phyloP scores from a whole-genome alignment of 1,284 basidiomycete species.

The Phellinidium pouzarii region DNA sequence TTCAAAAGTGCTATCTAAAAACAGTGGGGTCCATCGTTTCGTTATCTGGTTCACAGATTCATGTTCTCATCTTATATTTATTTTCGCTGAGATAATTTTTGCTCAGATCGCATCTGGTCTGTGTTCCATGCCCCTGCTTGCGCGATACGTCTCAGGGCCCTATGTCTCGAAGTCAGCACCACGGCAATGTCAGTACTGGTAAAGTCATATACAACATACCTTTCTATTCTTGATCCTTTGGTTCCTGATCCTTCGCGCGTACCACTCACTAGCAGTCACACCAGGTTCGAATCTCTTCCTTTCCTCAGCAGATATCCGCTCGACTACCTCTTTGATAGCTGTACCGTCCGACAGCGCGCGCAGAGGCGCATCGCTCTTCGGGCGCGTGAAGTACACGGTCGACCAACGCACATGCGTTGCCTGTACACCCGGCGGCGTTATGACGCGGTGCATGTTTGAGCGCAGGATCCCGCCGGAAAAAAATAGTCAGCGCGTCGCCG shows the following conservation, averaged over 20 bases:
- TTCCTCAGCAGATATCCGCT: neutral
- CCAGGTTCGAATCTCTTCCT: neutral
- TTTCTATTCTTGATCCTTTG: neutral
- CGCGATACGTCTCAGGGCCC: slow-evolving; percentile 32
- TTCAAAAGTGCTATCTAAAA: no score
- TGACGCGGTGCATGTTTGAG: slow-evolving; percentile 22
- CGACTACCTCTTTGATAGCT: neutral
- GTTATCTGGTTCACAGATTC: no score
- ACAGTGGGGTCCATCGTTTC: no score
- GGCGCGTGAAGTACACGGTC: slow-evolving; percentile 56
- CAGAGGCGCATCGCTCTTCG: slow-evolving; percentile 43
- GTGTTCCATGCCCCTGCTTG: slow-evolving; percentile 32
- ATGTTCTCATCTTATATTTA: neutral
- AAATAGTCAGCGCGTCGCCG: slow-evolving; percentile 49
- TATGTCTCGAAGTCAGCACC: slow-evolving; percentile 14
- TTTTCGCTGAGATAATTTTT: neutral
- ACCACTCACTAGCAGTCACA: neutral
- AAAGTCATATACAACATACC: neutral
- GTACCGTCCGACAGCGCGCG: slow-evolving; percentile 40
- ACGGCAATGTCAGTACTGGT: no score
- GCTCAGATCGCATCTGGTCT: slow-evolving; percentile 12
- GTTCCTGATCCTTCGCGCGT: neutral
- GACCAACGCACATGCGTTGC: slow-evolving; percentile 44
- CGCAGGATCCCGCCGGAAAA: slow-evolving; percentile 31
- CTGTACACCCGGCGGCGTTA: slow-evolving; percentile 35